Evolutionary conservation across 306 rosid species (phyloP), one percentile per base, ranked within the genome.

Genomic region (Potentilla sterilis): DNA sequence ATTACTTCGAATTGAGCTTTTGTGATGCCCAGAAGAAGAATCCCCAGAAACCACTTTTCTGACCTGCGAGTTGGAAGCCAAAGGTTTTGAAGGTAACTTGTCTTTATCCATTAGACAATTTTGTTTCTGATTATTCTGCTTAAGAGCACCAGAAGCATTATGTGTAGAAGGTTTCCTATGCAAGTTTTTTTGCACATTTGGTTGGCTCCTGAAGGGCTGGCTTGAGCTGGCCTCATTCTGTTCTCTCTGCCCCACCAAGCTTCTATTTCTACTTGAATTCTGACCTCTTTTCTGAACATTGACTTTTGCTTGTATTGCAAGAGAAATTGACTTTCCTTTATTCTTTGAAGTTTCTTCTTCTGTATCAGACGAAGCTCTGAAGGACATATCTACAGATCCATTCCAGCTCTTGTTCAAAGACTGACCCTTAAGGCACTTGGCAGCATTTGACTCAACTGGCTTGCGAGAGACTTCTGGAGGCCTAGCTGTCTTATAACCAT

Each of bases 231-330:
- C 75, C 68, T 92, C 96, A 74, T 70, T 78, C 69, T 89, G 91
- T 70, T 87, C 93, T 71, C 87, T 90, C 68, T 82, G 90, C 69
- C 75, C 82, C 21, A 37, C 80, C 69, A 80, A 83, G 83, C 70
- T 87, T 84, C 86, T 88, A 49, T 79, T 83, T 73, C 82, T 78
- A 65, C 69, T 86, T 79, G 77, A 64, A 83, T 74, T 91, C 82
- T 90, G 87, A 67, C 94, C 90, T 80, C 98, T 75, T 89, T 77
- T 87, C 75, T 90, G 97, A 80, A 95, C 98, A 83, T 95, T 95
- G 80, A 92, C 98, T 80, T 95, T 95, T 73, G 98, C 98, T 83
- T 95, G 98, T 77, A 95, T 79, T 55, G 98, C 98, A 80, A 95
- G 98, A 2, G 98, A 95, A 75, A 95, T 76, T 54, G 98, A 95